A percentile compares a stretch with the other conserved stretches of the same genome.
Evolutionary conservation across 1,139 yeast species (phyloP).

Genomic region (Protomyces inundatus): DNA sequence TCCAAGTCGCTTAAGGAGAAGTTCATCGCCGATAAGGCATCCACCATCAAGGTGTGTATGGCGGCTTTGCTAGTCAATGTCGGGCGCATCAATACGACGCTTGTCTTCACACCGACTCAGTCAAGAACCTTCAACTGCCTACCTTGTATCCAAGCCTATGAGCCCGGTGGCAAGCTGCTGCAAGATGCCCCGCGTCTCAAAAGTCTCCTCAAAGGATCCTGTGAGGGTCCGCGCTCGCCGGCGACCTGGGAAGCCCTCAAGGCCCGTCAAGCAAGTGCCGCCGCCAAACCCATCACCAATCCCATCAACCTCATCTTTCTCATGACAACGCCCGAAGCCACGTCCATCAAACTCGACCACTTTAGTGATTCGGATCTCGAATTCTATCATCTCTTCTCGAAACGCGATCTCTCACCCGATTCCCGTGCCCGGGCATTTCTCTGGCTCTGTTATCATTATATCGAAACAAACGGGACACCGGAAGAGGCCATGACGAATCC

Average conservation of each 20-base stretch:
- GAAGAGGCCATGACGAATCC: constrained; percentile 58
- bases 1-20: constrained; percentile 78
- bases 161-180: constrained; percentile 58
- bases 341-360: constrained; percentile 45
- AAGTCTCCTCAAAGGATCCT: constrained; percentile 75
- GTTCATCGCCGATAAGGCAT: constrained; percentile 50
- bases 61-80: constrained; percentile 83
- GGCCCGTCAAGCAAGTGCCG: constrained; percentile 31
- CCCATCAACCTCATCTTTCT: constrained; percentile 71
- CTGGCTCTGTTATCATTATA: constrained; percentile 76
- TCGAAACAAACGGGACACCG: constrained; percentile 61
- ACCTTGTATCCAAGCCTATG: constrained; percentile 73
- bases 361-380: constrained; percentile 46
- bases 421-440: constrained; percentile 68
- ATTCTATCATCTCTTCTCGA: constrained; percentile 13
- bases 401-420: constrained; percentile 51
- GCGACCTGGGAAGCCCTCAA: constrained; percentile 49
- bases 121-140: constrained; percentile 88
- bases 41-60: constrained; percentile 60
- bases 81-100: constrained; percentile 91
- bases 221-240: constrained; percentile 50
- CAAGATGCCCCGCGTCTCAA: constrained; percentile 94
- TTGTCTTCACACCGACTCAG: constrained; percentile 71
- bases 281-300: constrained; percentile 49
- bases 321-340: constrained; percentile 57